Evolutionary conservation across 1,139 yeast species (phyloP).

Genomic region (Taphrina communis): DNA sequence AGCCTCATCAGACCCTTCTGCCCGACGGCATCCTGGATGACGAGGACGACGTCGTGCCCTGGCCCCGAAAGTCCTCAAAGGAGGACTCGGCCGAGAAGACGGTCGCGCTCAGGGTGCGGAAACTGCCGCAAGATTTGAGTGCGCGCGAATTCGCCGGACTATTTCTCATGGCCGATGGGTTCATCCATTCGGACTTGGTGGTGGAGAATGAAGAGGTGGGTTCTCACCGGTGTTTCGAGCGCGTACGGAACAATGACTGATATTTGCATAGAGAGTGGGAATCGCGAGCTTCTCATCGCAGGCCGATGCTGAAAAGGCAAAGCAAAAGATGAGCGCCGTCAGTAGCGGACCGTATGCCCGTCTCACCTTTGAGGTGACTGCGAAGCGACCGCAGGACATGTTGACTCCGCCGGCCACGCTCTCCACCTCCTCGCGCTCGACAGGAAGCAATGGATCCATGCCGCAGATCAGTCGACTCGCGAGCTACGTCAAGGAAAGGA

Average conservation of each 20-base stretch:
- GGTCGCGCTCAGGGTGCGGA: constrained; percentile 14
- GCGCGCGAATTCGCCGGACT: constrained; percentile 41
- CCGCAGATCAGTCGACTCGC: constrained; percentile 36
- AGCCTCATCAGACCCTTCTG: constrained; percentile 52
- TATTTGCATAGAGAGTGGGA: constrained; percentile 18
- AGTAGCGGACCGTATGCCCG: constrained; percentile 24
- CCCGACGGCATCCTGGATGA: constrained; percentile 41
- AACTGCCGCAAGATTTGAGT: constrained; percentile 32
- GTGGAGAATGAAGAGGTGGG: constrained; percentile 33
- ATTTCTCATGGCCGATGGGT: constrained; percentile 41
- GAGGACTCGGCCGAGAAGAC: constrained; percentile 9
- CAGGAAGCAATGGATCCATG: constrained; percentile 37
- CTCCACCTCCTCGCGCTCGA: constrained; percentile 34
- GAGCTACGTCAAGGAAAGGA: constrained; percentile 39
- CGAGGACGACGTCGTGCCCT: constrained; percentile 37
- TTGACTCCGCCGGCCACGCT: constrained; percentile 37
- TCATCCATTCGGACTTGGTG: constrained; percentile 12
- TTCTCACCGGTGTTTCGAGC: not conserved
- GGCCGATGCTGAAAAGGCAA: constrained; percentile 28
- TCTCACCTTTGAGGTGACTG: constrained; percentile 24
- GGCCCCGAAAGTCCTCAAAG: constrained; percentile 33
- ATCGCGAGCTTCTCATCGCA: constrained; percentile 22
- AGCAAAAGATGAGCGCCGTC: constrained; percentile 27
- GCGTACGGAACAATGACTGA: not conserved
- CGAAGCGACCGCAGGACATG: constrained; percentile 22